Base-by-base conservation (phyloP, 208 protist species). In the Tritrichomonas foetus region DNA sequence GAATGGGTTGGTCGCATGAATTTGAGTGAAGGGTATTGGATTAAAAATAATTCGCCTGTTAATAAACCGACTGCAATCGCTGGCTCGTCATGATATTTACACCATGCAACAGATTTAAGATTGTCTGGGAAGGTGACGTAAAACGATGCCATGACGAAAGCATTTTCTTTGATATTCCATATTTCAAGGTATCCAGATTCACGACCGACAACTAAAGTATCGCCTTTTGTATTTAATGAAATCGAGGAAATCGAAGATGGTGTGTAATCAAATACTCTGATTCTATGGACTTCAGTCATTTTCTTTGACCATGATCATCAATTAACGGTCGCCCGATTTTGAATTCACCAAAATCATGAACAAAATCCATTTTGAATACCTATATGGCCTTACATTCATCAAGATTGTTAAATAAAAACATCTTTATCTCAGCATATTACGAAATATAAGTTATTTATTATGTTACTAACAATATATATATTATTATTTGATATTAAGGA, bases 271-370 rank as follows among this genome's bases (percentile, higher is more conserved):
- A 89, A 89, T 57, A 89, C 16, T 33, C 78, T 25, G 3, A 89
- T 89, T 39, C 78, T 53, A 27, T 89, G 78, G 47, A 89, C 47
- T 16, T 89, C 78, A 57, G 78, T 89, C 78, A 89, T 89, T 82
- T 78, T 78, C 53, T 61, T 16, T 61, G 16, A 16, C 5, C 11
- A 61, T 16, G 53, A 61, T 16, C 53, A 61, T 61, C 16, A 5
- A 61, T 16, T 61, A 61, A 61, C 53, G 53, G 53, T 61, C 53
- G 5, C 53, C 53, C 5, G 53, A 61, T 61, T 61, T 61, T 61
- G 5, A 61, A 61, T n/a, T n/a, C n/a, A n/a, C n/a, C n/a, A n/a
- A n/a, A n/a, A n/a, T n/a, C n/a, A n/a, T n/a, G n/a, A n/a, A n/a
- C n/a, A n/a, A n/a, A n/a, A n/a, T n/a, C n/a, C n/a, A n/a, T n/a